Percentiles rank a stretch among this genome's conserved stretches.
These are phyloP conservation scores for Endotrypanum monterogeii DNA, from an alignment of 208 protist genomes.

Conservation along the genomic window DNA sequence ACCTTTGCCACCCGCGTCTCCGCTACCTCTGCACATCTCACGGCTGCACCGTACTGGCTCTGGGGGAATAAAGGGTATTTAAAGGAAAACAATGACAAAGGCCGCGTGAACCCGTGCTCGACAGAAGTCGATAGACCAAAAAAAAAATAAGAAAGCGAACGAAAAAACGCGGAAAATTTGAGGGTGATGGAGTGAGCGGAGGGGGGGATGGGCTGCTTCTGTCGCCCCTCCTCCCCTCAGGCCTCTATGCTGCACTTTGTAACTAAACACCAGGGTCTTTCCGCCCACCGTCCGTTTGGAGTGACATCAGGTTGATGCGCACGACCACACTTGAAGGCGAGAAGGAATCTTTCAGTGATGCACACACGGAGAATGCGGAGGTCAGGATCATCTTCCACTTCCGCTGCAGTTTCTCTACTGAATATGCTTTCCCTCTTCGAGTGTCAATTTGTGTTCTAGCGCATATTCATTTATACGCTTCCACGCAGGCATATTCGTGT, in stretches of 20 bases:
- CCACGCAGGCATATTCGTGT: neutral
- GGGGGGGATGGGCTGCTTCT: neutral
- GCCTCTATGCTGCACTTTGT: neutral
- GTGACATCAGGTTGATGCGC: neutral
- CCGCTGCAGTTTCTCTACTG: neutral
- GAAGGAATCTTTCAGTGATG: neutral
- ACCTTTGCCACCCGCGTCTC: neutral
- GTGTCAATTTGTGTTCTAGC: too few species aligned
- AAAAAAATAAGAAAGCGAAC: too few species aligned
- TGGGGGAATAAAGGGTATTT: too few species aligned
- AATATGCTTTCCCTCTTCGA: neutral
- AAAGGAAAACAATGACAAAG: too few species aligned
- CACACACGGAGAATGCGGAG: neutral
- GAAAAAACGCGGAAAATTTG: too few species aligned
- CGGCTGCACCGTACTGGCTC: too few species aligned
- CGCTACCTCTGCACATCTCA: too few species aligned
- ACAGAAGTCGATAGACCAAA: too few species aligned
- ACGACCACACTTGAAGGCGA: neutral
- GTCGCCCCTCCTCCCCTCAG: neutral
- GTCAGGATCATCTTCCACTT: neutral
- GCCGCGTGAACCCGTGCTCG: too few species aligned
- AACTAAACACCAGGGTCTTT: too few species aligned
- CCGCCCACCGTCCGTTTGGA: neutral
- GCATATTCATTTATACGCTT: too few species aligned
- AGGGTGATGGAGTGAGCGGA: too few species aligned